Evolutionary conservation across 208 protist species (phyloP).

Genomic region (Wallacemonas sp.): DNA sequence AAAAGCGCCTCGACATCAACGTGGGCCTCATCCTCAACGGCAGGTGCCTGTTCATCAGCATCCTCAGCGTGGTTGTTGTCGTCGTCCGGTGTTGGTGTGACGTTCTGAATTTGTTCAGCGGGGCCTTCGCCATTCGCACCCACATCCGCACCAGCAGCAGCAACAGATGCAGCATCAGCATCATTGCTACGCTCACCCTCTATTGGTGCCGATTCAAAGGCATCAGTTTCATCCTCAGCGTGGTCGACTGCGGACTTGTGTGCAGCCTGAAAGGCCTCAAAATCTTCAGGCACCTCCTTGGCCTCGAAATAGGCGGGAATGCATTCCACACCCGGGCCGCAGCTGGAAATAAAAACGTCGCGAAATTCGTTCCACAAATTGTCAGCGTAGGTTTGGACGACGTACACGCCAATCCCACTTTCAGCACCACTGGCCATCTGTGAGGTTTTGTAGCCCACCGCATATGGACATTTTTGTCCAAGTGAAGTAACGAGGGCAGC

Average conservation of each 20-base stretch:
- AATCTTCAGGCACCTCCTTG: conserved; percentile 21
- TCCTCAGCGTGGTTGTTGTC: background rate
- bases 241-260: conserved; percentile 17
- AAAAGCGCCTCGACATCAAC: conserved; percentile 23
- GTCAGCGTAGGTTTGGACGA: conserved; percentile 66
- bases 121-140: too few relatives aligned
- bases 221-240: background rate
- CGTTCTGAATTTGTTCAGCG: too few relatives aligned
- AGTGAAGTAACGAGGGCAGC: background rate
- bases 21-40: background rate
- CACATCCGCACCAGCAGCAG: too few relatives aligned
- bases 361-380: conserved; percentile 61
- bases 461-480: conserved; percentile 41
- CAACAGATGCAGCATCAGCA: too few relatives aligned
- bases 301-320: conserved; percentile 29
- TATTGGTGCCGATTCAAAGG: too few relatives aligned
- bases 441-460: conserved; percentile 57
- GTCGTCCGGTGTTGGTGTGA: too few relatives aligned
- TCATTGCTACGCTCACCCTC: too few relatives aligned
- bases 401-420: conserved; percentile 54
- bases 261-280: conserved; percentile 15
- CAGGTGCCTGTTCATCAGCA: background rate
- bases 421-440: conserved; percentile 22
- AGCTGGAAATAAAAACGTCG: conserved; percentile 31
- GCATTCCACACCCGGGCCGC: conserved; percentile 13